Conservation (phyloP, 495 filamentous ascomycete genomes). For the Penicillium lagena region DNA sequence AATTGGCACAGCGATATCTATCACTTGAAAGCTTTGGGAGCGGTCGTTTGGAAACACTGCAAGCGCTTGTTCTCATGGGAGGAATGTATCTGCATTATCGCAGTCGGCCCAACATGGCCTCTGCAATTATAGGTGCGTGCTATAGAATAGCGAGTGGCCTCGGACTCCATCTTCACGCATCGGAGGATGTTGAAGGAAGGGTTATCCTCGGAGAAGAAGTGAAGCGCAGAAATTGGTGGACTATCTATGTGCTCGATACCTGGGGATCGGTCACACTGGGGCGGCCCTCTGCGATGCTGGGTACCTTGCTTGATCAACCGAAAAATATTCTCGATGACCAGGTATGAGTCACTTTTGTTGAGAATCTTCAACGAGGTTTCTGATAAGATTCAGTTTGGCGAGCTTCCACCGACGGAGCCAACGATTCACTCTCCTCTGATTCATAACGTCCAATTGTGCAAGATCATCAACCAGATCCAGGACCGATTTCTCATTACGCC, state of each 20-base stretch:
- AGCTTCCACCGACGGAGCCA: conserved; percentile 14
- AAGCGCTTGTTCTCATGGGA: conserved; percentile 58
- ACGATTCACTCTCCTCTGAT: conserved; percentile 12
- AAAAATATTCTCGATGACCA: conserved; percentile 6
- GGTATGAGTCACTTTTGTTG: neutral
- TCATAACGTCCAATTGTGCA: conserved; percentile 64
- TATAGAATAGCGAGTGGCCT: conserved; percentile 61
- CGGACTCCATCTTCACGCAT: conserved; percentile 58
- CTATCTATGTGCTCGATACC: conserved; percentile 61
- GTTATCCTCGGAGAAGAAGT: conserved; percentile 46
- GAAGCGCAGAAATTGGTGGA: conserved; percentile 63
- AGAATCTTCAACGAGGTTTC: neutral
- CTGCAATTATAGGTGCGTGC: conserved; percentile 44
- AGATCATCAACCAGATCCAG: conserved; percentile 61
- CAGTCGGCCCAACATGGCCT: conserved; percentile 65
- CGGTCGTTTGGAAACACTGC: conserved; percentile 59
- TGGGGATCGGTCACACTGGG: conserved; percentile 63
- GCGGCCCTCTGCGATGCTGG: conserved; percentile 20
- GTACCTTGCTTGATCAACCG: conserved; percentile 11
- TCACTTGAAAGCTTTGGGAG: conserved; percentile 59
- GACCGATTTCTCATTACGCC: conserved; percentile 58
- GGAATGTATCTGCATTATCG: conserved; percentile 70
- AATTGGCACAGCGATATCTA: conserved; percentile 55
- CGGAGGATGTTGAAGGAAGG: conserved; percentile 34
- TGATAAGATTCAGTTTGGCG: conserved; percentile 3